These are phyloP conservation scores for Mycena sp. DNA, from an alignment of 1,284 basidiomycete species.

Conservation along the genomic window DNA sequence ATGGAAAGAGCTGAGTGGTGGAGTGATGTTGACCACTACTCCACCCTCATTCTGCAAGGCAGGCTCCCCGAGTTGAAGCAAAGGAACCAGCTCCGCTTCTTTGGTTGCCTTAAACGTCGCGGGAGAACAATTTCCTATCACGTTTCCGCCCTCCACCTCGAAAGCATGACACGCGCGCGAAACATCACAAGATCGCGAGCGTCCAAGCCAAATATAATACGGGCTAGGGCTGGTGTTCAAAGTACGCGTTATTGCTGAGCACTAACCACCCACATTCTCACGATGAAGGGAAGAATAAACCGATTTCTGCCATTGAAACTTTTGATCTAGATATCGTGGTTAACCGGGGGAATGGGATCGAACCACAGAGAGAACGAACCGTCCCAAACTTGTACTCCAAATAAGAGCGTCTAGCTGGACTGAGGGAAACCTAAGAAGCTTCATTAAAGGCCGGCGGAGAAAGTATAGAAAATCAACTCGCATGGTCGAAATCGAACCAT, in stretches of 20 bases:
- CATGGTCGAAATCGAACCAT: conserved; percentile 86
- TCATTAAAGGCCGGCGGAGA: not conserved
- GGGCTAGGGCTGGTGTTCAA: conserved; percentile 51
- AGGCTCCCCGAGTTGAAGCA: conserved; percentile 57
- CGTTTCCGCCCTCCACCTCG: conserved; percentile 79
- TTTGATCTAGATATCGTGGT: conserved; percentile 56
- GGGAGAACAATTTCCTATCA: conserved; percentile 64
- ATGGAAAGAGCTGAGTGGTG: conserved; percentile 80
- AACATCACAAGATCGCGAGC: conserved; percentile 74
- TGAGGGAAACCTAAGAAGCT: conserved; percentile 53
- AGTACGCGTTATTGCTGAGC: not conserved
- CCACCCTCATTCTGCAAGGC: conserved; percentile 37
- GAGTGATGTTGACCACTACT: conserved; percentile 61
- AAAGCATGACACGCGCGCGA: conserved; percentile 72
- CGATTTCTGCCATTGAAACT: conserved; percentile 81
- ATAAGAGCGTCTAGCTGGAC: conserved; percentile 78
- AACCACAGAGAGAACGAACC: conserved; percentile 44
- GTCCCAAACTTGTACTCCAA: conserved; percentile 88
- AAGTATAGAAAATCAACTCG: conserved; percentile 49
- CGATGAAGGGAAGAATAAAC: conserved; percentile 76
- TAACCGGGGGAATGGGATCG: not conserved
- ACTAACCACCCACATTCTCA: conserved; percentile 62
- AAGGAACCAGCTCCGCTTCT: conserved; percentile 47
- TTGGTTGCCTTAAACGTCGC: conserved; percentile 48
- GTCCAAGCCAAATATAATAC: conserved; percentile 85